Evolutionary conservation across 1,284 basidiomycete species (phyloP).

Genomic region (Mycena sp.): DNA sequence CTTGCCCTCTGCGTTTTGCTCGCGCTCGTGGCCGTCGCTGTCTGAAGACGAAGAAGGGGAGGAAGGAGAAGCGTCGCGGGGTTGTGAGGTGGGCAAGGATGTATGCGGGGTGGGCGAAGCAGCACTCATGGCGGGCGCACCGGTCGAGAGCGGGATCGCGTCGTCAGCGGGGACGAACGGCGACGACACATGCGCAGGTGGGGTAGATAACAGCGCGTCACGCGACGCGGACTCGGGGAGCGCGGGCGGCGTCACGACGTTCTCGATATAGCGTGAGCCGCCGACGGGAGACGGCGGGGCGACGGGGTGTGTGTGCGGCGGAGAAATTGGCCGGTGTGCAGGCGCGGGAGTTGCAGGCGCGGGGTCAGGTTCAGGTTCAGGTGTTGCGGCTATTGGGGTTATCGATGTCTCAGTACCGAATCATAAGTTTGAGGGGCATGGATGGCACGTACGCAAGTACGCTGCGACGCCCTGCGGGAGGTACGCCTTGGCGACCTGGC

Average conservation of each 20-base stretch:
- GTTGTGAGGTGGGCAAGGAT: too few species aligned
- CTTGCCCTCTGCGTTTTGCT: neutral
- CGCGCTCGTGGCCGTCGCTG: neutral
- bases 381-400: neutral
- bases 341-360: neutral
- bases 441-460: slow-evolving; percentile 10
- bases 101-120: too few species aligned
- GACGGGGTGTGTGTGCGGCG: slow-evolving; percentile 18
- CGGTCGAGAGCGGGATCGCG: too few species aligned
- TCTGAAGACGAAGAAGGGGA: neutral
- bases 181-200: neutral
- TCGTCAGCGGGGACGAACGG: neutral
- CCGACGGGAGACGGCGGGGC: too few species aligned
- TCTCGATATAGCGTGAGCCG: neutral
- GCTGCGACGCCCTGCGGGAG: slow-evolving; percentile 11
- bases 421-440: neutral
- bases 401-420: neutral
- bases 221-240: neutral
- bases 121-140: too few species aligned
- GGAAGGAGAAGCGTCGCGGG: too few species aligned
- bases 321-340: slow-evolving; percentile 20
- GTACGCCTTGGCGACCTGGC: slow-evolving; percentile 13
- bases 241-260: neutral
- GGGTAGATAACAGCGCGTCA: neutral
- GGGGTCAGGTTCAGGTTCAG: too few species aligned